Evolutionary conservation across 1,139 yeast species (phyloP), one percentile per base, ranked within the genome.

Genomic region (Pichia sp.): DNA sequence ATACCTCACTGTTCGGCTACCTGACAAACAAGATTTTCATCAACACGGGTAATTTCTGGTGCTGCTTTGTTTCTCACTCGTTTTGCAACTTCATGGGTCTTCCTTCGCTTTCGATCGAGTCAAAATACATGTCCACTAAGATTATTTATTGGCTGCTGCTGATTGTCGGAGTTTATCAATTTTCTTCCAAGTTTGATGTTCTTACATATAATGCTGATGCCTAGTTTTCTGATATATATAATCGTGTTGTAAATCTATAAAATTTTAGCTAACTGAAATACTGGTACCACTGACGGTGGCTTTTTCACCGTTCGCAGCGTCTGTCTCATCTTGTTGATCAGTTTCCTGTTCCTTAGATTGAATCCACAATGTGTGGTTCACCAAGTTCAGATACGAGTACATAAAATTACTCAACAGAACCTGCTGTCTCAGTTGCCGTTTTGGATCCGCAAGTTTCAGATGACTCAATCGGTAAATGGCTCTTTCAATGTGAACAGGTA

Each of bases 381-480:
- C 96, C 64, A 92, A 71, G 60, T 92, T 92, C 70, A 92, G 74
- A 65, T 92, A 92, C 0, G 97, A 94, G 62, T 92, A 92, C 98
- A 92, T 92, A 73, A 92, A 92, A 62, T 94, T 94, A 47, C 96
- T 86, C 53, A 92, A 66, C 43, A 92, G 64, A 3, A 92, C 98
- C 61, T 92, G 98, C 60, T 94, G 97, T 35, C 90, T 73, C 49
- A 92, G 68, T 26, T 95, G 95, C 47, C 97, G 70, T 59, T 87
- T 85, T 1, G 97, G 94, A 60, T 94, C 95, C 37, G 97, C 96
- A 54, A 92, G 71, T 63, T 92, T 92, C 61, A 92, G 68, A 64
- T 92, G 98, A 38, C 95, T 85, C 49, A 94, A 71, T 48, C 98
- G 71, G 62, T 92, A 92, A 45, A 94, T 85, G 1, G 98, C 97